Evolutionary conservation across 257 asterid species (phyloP).

Genomic region (Scutellaria baicalensis): DNA sequence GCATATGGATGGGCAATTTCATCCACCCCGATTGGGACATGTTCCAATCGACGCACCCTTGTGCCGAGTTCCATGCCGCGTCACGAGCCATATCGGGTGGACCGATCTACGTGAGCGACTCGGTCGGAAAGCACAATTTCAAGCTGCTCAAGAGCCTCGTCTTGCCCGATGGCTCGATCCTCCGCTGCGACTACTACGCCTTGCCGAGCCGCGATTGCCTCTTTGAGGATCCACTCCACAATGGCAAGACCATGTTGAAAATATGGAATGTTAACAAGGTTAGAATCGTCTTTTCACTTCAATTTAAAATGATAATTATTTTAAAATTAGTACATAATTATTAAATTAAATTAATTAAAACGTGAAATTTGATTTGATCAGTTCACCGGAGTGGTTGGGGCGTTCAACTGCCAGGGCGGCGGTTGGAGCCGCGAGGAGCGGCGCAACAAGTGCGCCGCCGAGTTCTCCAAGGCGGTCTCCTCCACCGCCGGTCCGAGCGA

Average conservation of each 20-base stretch:
- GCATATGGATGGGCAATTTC: constrained; percentile 94
- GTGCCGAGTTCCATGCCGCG: constrained; percentile 90
- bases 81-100: constrained; percentile 99
- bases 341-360: background rate
- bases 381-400: constrained; percentile 87
- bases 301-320: background rate
- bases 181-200: constrained; percentile 74
- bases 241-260: constrained; percentile 84
- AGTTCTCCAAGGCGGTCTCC: constrained; percentile 50
- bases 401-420: constrained; percentile 96
- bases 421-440: constrained; percentile 80
- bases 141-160: constrained; percentile 59
- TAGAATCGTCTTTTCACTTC: background rate
- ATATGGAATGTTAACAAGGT: constrained; percentile 94
- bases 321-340: background rate
- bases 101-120: constrained; percentile 76
- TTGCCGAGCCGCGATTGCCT: constrained; percentile 79
- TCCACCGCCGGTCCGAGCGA: constrained; percentile 54
- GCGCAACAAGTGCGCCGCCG: constrained; percentile 66
- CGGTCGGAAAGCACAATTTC: constrained; percentile 74
- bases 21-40: constrained; percentile 98
- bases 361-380: constrained; percentile 2
- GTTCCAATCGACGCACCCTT: constrained; percentile 95
- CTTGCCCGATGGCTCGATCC: constrained; percentile 75
- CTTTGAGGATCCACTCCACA: constrained; percentile 76